phyloP scores from a whole-genome alignment of 2,329 filamentous ascomycete genomes.

The Taxawa tesnikishii region DNA sequence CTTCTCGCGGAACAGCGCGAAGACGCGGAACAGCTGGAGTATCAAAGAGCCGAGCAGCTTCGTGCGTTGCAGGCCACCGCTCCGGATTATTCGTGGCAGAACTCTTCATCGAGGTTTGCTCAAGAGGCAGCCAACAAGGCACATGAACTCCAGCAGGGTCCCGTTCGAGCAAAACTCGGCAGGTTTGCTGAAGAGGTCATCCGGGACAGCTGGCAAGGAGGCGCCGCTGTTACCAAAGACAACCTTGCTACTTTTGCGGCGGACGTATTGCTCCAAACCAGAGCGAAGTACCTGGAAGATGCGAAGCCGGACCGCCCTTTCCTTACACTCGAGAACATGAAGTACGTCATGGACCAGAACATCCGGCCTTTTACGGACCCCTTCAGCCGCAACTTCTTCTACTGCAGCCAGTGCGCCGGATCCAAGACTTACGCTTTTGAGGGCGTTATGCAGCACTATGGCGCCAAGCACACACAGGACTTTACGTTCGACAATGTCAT shows the following conservation, averaged over 20 bases:
- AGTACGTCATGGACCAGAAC: conserved; percentile 70
- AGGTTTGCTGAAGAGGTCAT: conserved; percentile 61
- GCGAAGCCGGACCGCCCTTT: conserved; percentile 10
- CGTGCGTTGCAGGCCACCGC: conserved; percentile 30
- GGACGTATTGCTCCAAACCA: conserved; percentile 47
- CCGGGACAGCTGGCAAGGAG: conserved; percentile 50
- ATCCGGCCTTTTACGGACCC: conserved; percentile 57
- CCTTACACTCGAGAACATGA: conserved; percentile 73
- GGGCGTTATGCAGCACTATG: conserved; percentile 70
- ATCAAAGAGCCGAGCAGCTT: conserved; percentile 28
- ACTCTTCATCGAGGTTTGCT: conserved; percentile 35
- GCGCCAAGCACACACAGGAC: conserved; percentile 62
- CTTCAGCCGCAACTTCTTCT: conserved; percentile 59
- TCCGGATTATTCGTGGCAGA: conserved; percentile 33
- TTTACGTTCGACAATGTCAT: conserved; percentile 61
- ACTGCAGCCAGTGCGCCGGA: conserved; percentile 50
- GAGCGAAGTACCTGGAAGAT: conserved; percentile 4
- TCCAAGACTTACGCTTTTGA: conserved; percentile 66
- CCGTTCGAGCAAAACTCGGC: conserved; percentile 52
- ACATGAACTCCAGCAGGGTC: conserved; percentile 59
- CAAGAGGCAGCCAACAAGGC: conserved; percentile 53
- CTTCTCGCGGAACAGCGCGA: conserved; percentile 54
- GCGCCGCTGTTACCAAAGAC: conserved; percentile 50
- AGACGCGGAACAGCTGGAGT: conserved; percentile 47
- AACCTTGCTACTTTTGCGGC: conserved; percentile 58